Conservation (phyloP, 1,139 yeast genomes). For the Suhomyces kunorum region DNA sequence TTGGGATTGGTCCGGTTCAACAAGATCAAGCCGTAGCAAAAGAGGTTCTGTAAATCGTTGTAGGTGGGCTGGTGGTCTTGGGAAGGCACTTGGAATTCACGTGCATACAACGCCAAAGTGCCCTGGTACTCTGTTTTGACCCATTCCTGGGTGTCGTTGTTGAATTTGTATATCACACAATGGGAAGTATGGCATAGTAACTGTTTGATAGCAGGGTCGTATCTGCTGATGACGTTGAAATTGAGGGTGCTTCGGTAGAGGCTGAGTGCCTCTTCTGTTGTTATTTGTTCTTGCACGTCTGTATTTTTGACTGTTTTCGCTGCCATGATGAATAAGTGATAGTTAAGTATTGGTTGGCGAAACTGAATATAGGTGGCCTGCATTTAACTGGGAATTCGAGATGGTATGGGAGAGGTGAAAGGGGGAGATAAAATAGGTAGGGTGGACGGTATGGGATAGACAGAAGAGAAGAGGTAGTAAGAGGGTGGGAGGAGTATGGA, state of each 20-base stretch:
- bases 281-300: slow-evolving; percentile 17
- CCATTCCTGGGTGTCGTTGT: slow-evolving; percentile 72
- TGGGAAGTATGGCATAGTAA: slow-evolving; percentile 76
- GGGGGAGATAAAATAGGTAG: no score
- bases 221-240: slow-evolving; percentile 77
- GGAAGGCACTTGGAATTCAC: slow-evolving; percentile 47
- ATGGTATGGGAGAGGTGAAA: no score
- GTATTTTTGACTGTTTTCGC: slow-evolving; percentile 5
- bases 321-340: slow-evolving; percentile 5
- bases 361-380: neutral
- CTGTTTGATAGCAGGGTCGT: slow-evolving; percentile 79
- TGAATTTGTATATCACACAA: slow-evolving; percentile 75
- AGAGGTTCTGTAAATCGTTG: slow-evolving; percentile 50
- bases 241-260: slow-evolving; percentile 71
- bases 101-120: slow-evolving; percentile 72
- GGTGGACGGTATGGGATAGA: no score
- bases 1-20: slow-evolving; percentile 74
- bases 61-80: slow-evolving; percentile 23
- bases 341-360: no score
- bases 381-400: neutral
- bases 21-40: slow-evolving; percentile 77
- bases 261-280: slow-evolving; percentile 47
- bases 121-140: slow-evolving; percentile 79
- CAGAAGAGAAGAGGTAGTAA: no score
- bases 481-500: no score